Conservation (phyloP, 148 eudicot species). For the Simmondsia chinensis region DNA sequence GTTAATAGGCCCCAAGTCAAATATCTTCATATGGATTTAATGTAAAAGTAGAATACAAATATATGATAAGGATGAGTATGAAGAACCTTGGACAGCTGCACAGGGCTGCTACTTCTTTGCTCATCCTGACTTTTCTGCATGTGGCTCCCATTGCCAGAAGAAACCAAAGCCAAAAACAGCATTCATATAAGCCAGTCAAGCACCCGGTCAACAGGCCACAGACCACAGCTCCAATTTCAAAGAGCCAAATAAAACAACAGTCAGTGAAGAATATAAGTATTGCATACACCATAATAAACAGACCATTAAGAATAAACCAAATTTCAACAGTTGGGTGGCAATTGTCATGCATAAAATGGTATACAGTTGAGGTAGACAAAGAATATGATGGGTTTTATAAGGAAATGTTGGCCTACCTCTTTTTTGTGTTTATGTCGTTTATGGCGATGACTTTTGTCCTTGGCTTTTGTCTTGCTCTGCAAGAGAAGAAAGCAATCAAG, state of each 20-base stretch:
- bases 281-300: no score
- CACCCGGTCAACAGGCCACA: slow-evolving; percentile 49
- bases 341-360: background rate
- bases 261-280: no score
- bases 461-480: slow-evolving; percentile 72
- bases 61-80: background rate
- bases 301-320: no score
- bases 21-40: no score
- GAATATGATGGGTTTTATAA: background rate
- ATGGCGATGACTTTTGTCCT: slow-evolving; percentile 48
- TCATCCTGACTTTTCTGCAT: slow-evolving; percentile 65
- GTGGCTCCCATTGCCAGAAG: slow-evolving; percentile 68
- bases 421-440: slow-evolving; percentile 63
- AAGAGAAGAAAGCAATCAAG: slow-evolving; percentile 9
- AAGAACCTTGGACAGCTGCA: slow-evolving; percentile 86
- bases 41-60: no score
- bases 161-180: slow-evolving; percentile 52
- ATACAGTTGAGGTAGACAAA: background rate
- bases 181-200: slow-evolving; percentile 59
- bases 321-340: no score
- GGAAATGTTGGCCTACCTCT: slow-evolving; percentile 53
- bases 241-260: slow-evolving; percentile 62
- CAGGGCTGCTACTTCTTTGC: slow-evolving; percentile 59
- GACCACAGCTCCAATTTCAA: slow-evolving; percentile 96
- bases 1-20: background rate